Conservation (phyloP, 768 basidiomycete genomes). For the Omphalotus guepiniiformis region DNA sequence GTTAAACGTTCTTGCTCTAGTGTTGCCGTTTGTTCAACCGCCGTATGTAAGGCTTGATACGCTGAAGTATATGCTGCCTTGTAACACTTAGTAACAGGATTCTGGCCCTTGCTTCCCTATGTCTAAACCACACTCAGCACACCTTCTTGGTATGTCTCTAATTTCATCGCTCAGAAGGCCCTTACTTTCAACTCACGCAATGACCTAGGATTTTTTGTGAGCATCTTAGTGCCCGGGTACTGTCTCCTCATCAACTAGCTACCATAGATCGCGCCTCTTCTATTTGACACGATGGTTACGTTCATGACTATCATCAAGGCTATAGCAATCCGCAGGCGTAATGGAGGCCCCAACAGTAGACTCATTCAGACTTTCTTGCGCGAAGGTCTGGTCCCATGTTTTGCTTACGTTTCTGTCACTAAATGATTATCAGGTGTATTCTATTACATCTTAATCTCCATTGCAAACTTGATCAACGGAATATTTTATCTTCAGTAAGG, state of each 20-base stretch:
- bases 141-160: constrained; percentile 61
- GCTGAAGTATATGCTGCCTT: background rate
- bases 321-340: constrained; percentile 68
- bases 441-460: constrained; percentile 83
- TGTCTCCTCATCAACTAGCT: background rate
- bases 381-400: constrained; percentile 47
- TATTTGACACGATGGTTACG: constrained; percentile 78
- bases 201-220: constrained; percentile 51
- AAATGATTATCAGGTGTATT: constrained; percentile 57
- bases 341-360: constrained; percentile 71
- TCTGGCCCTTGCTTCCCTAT: constrained; percentile 74
- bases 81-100: constrained; percentile 32
- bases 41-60: constrained; percentile 45
- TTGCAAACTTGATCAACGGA: constrained; percentile 82
- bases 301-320: constrained; percentile 80
- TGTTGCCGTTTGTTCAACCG: constrained; percentile 61
- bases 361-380: constrained; percentile 83
- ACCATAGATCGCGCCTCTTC: constrained; percentile 70
- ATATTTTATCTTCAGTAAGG: constrained; percentile 82
- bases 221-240: constrained; percentile 18
- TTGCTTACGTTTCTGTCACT: background rate
- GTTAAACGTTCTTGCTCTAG: constrained; percentile 27
- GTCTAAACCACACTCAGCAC: constrained; percentile 80
- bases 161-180: background rate
- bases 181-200: constrained; percentile 8